Evolutionary conservation across 2,329 filamentous ascomycete genomes (phyloP), one percentile per base, ranked within the genome.

Genomic region (Periconia sp.): DNA sequence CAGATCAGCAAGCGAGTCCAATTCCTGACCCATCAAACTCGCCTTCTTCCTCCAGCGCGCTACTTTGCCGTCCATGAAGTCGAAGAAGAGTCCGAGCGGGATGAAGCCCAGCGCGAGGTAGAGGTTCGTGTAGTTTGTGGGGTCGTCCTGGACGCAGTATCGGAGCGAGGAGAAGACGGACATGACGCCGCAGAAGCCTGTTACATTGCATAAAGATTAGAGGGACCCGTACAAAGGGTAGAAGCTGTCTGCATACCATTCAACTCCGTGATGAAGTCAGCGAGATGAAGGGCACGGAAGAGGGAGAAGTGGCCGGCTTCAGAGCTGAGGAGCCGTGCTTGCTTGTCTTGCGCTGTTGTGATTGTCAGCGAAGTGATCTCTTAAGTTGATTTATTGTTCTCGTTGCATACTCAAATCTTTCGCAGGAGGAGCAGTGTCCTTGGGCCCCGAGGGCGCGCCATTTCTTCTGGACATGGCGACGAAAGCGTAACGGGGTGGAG

Each of bases 11-110:
- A 99, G 82, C 7, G 93, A 97, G 75, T 99, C 94, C 52, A 99
- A 80, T 76, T 99, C 94, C 76, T 97, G 93, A 13, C 94, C 94
- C 93, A 99, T 97, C 72, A 99, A 81, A 66, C 90, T 95, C 68
- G 91, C 94, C 87, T 97, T 99, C 78, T 91, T 89, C 73, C 94
- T 86, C 94, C 94, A 97, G 61, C 94, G 83, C 59, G 94, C 94
- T 52, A 99, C 92, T 72, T 92, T 94, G 70, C 94, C 94, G 74
- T 99, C 94, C 82, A 97, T 91, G 71, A 96, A 95, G 76, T 99
- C 94, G 74, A 97, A 97, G 80, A 97, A 97, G 13, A 97, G 81
- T 1, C 68, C 68, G 3, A 97, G 90, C 0, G 93, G 93, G 75
- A 97, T 89, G 75, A 97, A 91, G 5, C 80, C 85, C 46, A 99